phyloP scores from a whole-genome alignment of 352 stramenopile species.

The Pythium guiyangense region DNA sequence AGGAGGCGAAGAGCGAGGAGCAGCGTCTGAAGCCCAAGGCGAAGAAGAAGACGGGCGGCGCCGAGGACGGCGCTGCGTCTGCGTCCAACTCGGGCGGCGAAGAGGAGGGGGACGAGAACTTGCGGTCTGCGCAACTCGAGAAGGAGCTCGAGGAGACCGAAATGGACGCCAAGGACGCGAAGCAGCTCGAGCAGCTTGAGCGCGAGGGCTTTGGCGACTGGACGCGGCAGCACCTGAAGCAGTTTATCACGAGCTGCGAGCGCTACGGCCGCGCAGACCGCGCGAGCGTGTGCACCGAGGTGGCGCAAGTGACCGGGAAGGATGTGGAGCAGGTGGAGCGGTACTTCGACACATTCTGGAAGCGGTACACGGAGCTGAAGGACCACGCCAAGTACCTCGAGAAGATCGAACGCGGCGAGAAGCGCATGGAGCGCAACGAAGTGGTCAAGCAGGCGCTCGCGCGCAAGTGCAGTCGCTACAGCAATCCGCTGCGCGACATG shows the following conservation, averaged over 20 bases:
- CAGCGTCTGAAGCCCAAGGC: slow-evolving; percentile 72
- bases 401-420: slow-evolving; percentile 96
- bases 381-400: slow-evolving; percentile 92
- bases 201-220: slow-evolving; percentile 95
- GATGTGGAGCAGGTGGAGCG: slow-evolving; percentile 86
- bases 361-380: slow-evolving; percentile 90
- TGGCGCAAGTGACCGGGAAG: slow-evolving; percentile 89
- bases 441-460: slow-evolving; percentile 96
- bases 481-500: slow-evolving; percentile 89
- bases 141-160: slow-evolving; percentile 77
- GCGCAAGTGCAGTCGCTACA: slow-evolving; percentile 93
- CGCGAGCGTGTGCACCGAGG: slow-evolving; percentile 87
- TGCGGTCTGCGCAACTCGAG: slow-evolving; percentile 62
- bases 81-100: slow-evolving; percentile 56
- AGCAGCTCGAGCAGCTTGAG: slow-evolving; percentile 70
- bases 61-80: slow-evolving; percentile 30
- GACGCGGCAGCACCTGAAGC: slow-evolving; percentile 87
- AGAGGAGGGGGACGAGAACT: slow-evolving; percentile 44
- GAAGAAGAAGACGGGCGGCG: slow-evolving; percentile 61
- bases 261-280: slow-evolving; percentile 92
- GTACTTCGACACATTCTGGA: slow-evolving; percentile 97
- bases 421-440: slow-evolving; percentile 93
- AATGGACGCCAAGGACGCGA: slow-evolving; percentile 60
- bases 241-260: slow-evolving; percentile 91
- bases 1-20: slow-evolving; percentile 80